Conservation (phyloP, 2,329 filamentous ascomycete species). For the Phialocephala subalpina region DNA sequence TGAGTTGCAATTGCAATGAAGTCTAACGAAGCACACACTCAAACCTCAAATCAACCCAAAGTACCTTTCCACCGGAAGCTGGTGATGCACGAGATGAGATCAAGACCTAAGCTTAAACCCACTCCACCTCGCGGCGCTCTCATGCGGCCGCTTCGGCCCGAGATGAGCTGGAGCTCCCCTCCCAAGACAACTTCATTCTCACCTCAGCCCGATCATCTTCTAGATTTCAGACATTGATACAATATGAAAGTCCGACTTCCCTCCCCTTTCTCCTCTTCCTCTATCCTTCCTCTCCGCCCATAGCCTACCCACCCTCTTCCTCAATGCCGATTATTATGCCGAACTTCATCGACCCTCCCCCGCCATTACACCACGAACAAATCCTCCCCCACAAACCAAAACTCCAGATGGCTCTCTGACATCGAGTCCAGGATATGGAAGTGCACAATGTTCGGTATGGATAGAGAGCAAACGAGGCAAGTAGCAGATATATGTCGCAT, state of each 20-base stretch:
- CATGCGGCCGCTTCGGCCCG: slow-evolving; percentile 28
- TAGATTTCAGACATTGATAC: not conserved
- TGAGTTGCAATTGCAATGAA: too few relatives aligned
- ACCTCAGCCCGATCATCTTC: not conserved
- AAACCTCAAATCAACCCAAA: not conserved
- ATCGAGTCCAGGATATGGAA: slow-evolving; percentile 73
- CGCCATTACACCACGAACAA: slow-evolving; percentile 16
- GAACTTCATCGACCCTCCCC: too few relatives aligned
- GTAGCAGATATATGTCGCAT: slow-evolving; percentile 67
- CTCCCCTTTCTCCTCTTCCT: not conserved
- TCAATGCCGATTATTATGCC: too few relatives aligned
- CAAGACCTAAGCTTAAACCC: not conserved
- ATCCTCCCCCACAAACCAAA: slow-evolving; percentile 29
- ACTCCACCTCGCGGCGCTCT: not conserved
- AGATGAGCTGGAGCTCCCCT: slow-evolving; percentile 19
- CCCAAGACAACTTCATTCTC: not conserved
- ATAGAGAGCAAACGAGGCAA: slow-evolving; percentile 61
- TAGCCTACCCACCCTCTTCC: not conserved
- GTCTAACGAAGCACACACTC: too few relatives aligned
- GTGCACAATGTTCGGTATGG: slow-evolving; percentile 78
- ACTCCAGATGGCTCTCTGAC: slow-evolving; percentile 69
- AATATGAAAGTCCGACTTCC: slow-evolving; percentile 30
- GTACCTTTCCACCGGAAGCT: too few relatives aligned
- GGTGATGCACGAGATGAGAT: too few relatives aligned
- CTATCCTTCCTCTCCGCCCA: not conserved